Conservation (phyloP, 176 grass and related monocot genomes). For the Oryza meridionalis region DNA sequence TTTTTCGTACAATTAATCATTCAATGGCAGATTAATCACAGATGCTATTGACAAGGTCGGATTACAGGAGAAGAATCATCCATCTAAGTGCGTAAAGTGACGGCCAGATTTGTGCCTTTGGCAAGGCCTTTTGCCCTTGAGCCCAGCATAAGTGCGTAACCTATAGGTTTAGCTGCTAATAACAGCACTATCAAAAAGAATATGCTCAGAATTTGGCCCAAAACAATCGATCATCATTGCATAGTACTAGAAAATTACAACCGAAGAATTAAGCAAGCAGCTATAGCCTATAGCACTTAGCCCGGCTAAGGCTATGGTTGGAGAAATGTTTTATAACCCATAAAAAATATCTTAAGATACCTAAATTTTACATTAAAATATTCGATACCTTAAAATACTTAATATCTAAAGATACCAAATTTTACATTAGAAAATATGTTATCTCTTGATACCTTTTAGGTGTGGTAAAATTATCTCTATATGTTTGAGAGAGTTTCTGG, state of each 20-base stretch:
- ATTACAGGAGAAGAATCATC: constrained; percentile 10
- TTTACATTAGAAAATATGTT: too few species aligned
- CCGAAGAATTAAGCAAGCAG: not conserved
- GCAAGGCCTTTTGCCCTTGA: not conserved
- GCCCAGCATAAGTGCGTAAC: not conserved
- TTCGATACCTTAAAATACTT: too few species aligned
- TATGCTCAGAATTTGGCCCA: not conserved
- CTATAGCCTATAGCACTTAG: not conserved
- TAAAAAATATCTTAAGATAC: too few species aligned
- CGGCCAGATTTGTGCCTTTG: not conserved
- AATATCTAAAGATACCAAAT: too few species aligned
- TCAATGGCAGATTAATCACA: not conserved
- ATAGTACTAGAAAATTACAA: not conserved
- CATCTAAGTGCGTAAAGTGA: constrained; percentile 5
- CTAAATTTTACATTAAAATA: too few species aligned
- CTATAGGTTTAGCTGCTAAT: constrained; percentile 40
- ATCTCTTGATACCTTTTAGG: too few species aligned
- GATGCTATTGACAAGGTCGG: not conserved
- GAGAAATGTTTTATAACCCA: too few species aligned
- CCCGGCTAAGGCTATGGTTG: not conserved
- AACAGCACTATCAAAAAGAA: not conserved
- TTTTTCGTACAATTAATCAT: not conserved
- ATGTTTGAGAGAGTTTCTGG: too few species aligned
- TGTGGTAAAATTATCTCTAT: too few species aligned
- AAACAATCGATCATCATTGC: not conserved